These are phyloP conservation scores for Cyberlindnera euphorbiiphila DNA, from an alignment of 805 yeast genomes.

Conservation along the genomic window DNA sequence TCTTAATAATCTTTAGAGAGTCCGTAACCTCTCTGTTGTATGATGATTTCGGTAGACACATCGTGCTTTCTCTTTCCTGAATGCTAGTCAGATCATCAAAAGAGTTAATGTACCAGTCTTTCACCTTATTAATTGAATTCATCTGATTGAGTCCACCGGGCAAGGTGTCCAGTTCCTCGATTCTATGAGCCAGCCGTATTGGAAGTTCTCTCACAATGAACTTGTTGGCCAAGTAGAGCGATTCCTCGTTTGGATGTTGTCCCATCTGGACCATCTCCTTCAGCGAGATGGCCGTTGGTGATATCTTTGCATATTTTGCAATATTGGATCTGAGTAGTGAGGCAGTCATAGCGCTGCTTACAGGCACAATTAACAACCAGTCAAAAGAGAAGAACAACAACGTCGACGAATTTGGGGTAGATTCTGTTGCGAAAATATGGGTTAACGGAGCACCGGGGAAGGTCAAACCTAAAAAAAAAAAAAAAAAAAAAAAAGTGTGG, in stretches of 20 bases:
- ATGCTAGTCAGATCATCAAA: conserved; percentile 76
- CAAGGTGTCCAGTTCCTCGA: conserved; percentile 74
- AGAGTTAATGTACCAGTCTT: conserved; percentile 88
- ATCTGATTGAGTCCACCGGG: conserved; percentile 71
- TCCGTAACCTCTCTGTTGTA: conserved; percentile 68
- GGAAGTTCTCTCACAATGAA: conserved; percentile 86
- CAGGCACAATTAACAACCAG: too few species aligned
- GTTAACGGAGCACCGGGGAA: conserved; percentile 7
- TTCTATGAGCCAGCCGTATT: conserved; percentile 79
- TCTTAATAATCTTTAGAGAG: conserved; percentile 65
- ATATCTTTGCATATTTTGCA: conserved; percentile 55
- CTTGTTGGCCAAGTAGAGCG: conserved; percentile 76
- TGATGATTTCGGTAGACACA: conserved; percentile 58
- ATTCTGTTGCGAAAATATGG: too few species aligned
- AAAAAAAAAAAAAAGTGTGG: conserved; percentile 2
- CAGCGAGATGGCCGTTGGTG: conserved; percentile 80
- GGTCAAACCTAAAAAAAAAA: too few species aligned
- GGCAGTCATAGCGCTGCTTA: conserved; percentile 11
- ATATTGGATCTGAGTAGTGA: conserved; percentile 25
- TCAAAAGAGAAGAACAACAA: too few species aligned
- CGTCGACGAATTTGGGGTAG: too few species aligned
- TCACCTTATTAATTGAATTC: conserved; percentile 73
- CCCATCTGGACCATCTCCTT: conserved; percentile 94
- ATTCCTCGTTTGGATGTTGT: conserved; percentile 70
- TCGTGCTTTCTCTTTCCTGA: conserved; percentile 13